Percentiles rank a stretch among this genome's conserved stretches.
Evolutionary conservation across 768 basidiomycete species (phyloP).

Genomic region (Agaricus bisporus): DNA sequence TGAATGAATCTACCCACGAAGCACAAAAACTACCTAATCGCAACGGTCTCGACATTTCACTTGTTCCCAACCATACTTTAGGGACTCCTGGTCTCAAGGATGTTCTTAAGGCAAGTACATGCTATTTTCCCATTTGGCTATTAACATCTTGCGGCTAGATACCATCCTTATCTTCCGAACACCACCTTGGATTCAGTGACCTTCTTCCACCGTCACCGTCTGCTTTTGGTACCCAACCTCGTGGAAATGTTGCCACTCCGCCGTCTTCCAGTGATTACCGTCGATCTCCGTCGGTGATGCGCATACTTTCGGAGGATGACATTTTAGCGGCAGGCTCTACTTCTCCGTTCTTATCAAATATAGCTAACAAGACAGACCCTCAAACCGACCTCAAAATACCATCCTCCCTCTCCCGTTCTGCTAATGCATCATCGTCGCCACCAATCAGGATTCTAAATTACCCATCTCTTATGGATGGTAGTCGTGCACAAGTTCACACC

Average conservation of each 20-base stretch:
- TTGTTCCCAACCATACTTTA: slow-evolving; percentile 18
- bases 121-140: not conserved
- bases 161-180: slow-evolving; percentile 61
- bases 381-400: slow-evolving; percentile 2
- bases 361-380: not conserved
- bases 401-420: not conserved
- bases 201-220: slow-evolving; percentile 73
- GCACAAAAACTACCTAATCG: slow-evolving; percentile 17
- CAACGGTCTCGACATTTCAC: slow-evolving; percentile 41
- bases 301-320: slow-evolving; percentile 3
- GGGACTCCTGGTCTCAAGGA: slow-evolving; percentile 63
- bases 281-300: slow-evolving; percentile 1
- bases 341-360: not conserved
- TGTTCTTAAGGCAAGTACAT: slow-evolving; percentile 52
- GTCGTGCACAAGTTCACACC: slow-evolving; percentile 37
- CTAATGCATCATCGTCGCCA: slow-evolving; percentile 22
- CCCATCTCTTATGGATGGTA: slow-evolving; percentile 43
- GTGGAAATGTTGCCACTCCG: not conserved
- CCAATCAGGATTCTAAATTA: slow-evolving; percentile 58
- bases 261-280: not conserved
- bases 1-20: slow-evolving; percentile 1
- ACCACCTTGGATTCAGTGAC: slow-evolving; percentile 62
- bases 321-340: not conserved
- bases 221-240: slow-evolving; percentile 17
- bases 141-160: slow-evolving; percentile 32